Evolutionary conservation across 306 rosid genomes (phyloP), one percentile per base, ranked within the genome.

Genomic region (Prunus fruticosa): DNA sequence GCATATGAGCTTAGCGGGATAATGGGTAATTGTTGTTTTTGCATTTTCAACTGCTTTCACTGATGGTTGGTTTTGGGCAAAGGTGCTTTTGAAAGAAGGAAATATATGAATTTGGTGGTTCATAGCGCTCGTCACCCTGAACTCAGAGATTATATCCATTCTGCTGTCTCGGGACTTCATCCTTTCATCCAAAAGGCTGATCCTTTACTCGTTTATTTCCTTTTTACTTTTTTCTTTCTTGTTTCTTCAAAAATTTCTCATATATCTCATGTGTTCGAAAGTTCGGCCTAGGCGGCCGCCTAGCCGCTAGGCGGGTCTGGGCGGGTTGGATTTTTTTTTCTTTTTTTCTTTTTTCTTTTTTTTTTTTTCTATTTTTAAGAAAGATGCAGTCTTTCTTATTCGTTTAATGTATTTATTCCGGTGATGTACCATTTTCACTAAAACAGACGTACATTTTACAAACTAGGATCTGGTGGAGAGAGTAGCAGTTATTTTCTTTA

Each of bases 51-150:
- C 56, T 45, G 52, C 8, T 47, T 61, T 65, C 66, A 28, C 6
- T 53, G 80, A 64, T 8, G 63, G 60, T 74, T 72, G 46, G 52
- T 51, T 69, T 80, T 76, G 50, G 72, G 28, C 62, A 83, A 82
- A 93, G 98, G 90, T 86, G 91, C 98, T 25, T 94, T 91, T 83
- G 97, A 90, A 81, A 90, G 97, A 83, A 83, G 91, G 74, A 89
- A 93, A 80, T 91, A 90, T 78, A 87, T 90, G 96, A 94, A 88
- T 80, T 79, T 88, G 88, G 95, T 91, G 75, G 90, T 85, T 82
- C 96, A 94, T 70, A 90, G 88, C 82, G 93, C 95, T 85, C 77
- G 80, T 56, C 96, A 94, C 78, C 97, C 93, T 79, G 88, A 94
- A 67, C 96, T 94, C 67, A 86, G 86, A 83, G 86, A 90, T 78